These are phyloP conservation scores for Russula foetens DNA, from an alignment of 768 basidiomycete species.

Conservation along the genomic window DNA sequence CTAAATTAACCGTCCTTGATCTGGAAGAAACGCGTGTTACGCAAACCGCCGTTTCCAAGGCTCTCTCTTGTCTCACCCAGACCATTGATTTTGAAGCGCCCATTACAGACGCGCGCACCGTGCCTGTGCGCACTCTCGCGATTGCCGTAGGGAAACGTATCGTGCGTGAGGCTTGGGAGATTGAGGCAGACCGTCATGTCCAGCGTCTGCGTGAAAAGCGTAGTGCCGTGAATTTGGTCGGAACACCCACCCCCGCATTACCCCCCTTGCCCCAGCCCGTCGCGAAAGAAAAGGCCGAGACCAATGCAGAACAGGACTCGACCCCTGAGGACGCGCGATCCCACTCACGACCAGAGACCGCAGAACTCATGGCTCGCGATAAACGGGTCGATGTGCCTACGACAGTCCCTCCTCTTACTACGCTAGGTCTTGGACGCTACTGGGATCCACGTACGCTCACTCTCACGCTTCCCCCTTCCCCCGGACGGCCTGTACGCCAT, in stretches of 20 bases:
- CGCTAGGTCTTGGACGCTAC: constrained; percentile 12
- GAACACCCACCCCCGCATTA: neutral
- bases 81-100: constrained; percentile 48
- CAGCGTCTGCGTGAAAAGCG: constrained; percentile 24
- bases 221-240: constrained; percentile 21
- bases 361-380: constrained; percentile 16
- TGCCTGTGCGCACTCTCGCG: neutral
- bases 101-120: constrained; percentile 30
- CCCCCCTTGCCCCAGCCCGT: constrained; percentile 25
- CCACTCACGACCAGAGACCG: constrained; percentile 50
- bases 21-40: constrained; percentile 58
- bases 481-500: constrained; percentile 2
- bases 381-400: constrained; percentile 9
- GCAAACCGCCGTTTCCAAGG: constrained; percentile 34
- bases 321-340: constrained; percentile 67
- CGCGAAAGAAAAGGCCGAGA: constrained; percentile 69
- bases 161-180: constrained; percentile 70
- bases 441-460: constrained; percentile 13
- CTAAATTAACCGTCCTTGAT: constrained; percentile 49
- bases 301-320: constrained; percentile 68
- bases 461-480: constrained; percentile 14
- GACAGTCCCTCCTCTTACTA: constrained; percentile 10
- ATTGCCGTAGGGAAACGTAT: constrained; percentile 64
- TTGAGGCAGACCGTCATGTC: constrained; percentile 54
- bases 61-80: constrained; percentile 42